These are phyloP conservation scores for Apophysomyces elegans DNA, from an alignment of 371 early-diverging fungal species.

Conservation along the genomic window DNA sequence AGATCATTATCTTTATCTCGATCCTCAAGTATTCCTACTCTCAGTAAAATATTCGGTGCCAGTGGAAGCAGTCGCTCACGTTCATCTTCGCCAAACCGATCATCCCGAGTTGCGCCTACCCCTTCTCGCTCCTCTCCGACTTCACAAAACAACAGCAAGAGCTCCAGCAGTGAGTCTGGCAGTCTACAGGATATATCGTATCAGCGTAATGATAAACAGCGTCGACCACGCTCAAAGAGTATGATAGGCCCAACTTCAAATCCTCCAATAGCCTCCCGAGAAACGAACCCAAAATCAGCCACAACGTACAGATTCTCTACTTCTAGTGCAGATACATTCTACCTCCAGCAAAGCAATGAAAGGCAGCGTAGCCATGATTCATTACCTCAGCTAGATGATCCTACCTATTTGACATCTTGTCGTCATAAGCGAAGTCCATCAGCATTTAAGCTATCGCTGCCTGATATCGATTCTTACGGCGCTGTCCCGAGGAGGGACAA, in stretches of 20 bases:
- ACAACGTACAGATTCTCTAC: background rate
- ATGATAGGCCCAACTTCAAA: background rate
- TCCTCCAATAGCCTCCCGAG: background rate
- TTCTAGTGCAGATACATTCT: background rate
- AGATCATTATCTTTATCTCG: constrained; percentile 48
- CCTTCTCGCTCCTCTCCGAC: constrained; percentile 23
- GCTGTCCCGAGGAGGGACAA: background rate
- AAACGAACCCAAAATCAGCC: background rate
- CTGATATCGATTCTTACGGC: background rate
- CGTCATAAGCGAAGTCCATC: background rate
- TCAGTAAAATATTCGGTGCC: constrained; percentile 36
- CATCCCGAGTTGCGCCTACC: constrained; percentile 12
- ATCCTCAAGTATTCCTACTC: constrained; percentile 42
- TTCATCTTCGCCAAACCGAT: constrained; percentile 39
- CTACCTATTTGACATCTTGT: background rate
- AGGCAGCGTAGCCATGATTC: background rate
- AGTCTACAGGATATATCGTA: constrained; percentile 2
- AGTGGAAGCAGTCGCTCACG: constrained; percentile 30
- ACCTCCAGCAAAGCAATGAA: background rate
- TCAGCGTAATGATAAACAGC: constrained; percentile 16
- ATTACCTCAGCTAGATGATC: background rate
- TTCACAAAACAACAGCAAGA: background rate
- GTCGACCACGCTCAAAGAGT: constrained; percentile 9
- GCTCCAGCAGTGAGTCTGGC: constrained; percentile 8
- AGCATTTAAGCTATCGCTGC: background rate